These are phyloP conservation scores for Dentipellis fragilis DNA, from an alignment of 768 basidiomycete species.

Conservation along the genomic window DNA sequence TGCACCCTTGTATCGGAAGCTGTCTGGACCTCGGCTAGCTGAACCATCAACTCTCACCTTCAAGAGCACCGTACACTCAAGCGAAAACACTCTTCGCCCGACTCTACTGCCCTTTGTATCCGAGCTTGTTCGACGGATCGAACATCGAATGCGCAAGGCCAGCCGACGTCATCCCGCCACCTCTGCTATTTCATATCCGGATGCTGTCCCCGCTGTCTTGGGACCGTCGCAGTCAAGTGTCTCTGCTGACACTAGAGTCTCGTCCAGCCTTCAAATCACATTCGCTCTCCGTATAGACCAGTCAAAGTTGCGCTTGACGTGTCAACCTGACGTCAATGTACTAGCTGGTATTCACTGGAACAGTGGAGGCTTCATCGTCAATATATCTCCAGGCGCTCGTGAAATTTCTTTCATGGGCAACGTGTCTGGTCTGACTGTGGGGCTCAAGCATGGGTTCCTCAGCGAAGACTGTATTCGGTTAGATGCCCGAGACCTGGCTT, in stretches of 20 bases:
- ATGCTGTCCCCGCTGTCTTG: not conserved
- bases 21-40: slow-evolving; percentile 16
- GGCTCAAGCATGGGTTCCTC: slow-evolving; percentile 77
- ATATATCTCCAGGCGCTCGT: slow-evolving; percentile 63
- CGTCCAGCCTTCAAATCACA: slow-evolving; percentile 57
- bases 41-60: slow-evolving; percentile 63
- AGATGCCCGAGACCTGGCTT: slow-evolving; percentile 72
- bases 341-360: slow-evolving; percentile 85
- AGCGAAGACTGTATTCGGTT: slow-evolving; percentile 77
- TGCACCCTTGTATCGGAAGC: slow-evolving; percentile 33
- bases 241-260: slow-evolving; percentile 2
- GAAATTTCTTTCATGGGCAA: slow-evolving; percentile 66
- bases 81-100: slow-evolving; percentile 76
- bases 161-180: slow-evolving; percentile 21
- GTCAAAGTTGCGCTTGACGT: slow-evolving; percentile 78
- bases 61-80: slow-evolving; percentile 84
- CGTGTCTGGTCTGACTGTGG: slow-evolving; percentile 72
- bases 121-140: slow-evolving; percentile 60
- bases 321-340: slow-evolving; percentile 90
- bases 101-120: slow-evolving; percentile 79
- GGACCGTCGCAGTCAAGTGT: not conserved
- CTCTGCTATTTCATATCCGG: slow-evolving; percentile 6
- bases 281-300: slow-evolving; percentile 88
- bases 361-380: slow-evolving; percentile 83
- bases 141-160: slow-evolving; percentile 54